Base-by-base conservation (phyloP, 2,329 filamentous ascomycete genomes). In the Fusarium sp. region DNA sequence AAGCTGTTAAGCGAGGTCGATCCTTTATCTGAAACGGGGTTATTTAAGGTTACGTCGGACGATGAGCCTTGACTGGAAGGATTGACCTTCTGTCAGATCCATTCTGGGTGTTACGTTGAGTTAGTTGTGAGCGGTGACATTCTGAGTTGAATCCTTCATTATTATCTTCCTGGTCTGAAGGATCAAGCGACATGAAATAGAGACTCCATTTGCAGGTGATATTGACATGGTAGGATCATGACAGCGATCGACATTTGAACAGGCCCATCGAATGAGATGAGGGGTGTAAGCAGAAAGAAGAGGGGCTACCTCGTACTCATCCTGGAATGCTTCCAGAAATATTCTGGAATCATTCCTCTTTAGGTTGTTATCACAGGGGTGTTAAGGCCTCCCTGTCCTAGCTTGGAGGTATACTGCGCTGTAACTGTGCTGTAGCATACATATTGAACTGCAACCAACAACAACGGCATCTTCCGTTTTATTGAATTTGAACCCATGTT, bases 311-410 rank as follows among this genome's bases (percentile, higher is more conserved):
- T 63, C 48, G 47, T 58, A 67, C 48, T 40, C 30, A 55, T 29
- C 27, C 42, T 30, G 58, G 70, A 45, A 67, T 57, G 45, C 41
- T 74, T 74, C 72, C 48, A 74, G 72, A 74, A 74, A 52, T 49
- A 52, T 74, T 74, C 72, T 64, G 45, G 72, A 74, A 74, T 57
- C 13, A 37, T 74, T 61, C 72, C 72, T 54, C n/a, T 65, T 61
- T 47, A 30, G 53, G 52, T n/a, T 40, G 20, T 14, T 16, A n/a
- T 16, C 47, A 30, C 64, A 65, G 72, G 72, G 57, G 44, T 53
- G 44, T 27, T 4, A 27, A 27, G 25, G 25, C 25, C 25, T 27
- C 25, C 25, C 53, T 24, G 32, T 37, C 32, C 12, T 12, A 20
- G 44, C 20, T n/a, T 40, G 48, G 34, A 13, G 13, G 42, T 54